Base-by-base conservation (phyloP, 352 stramenopile genomes). In the Elongisporangium prolatum region DNA sequence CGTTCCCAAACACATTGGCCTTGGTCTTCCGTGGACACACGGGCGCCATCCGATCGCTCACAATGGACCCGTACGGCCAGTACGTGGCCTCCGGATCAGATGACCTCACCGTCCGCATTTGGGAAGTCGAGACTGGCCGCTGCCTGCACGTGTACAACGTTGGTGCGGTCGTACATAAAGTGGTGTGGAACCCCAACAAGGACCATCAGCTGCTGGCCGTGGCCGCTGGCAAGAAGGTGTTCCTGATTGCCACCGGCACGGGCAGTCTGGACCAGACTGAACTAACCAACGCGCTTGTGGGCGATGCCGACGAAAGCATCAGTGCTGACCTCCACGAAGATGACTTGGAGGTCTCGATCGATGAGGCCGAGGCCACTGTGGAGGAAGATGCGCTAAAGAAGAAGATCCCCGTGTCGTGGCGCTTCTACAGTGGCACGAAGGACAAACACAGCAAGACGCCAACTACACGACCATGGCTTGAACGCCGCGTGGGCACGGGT, bases 111-210 rank as follows among this genome's bases (percentile, higher is more conserved):
- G 93, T 99, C 7, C 84, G 96, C 21, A 76, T 99, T 28, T 99
- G 96, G 96, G 97, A 99, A 71, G 82, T 99, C 13, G 85, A 98
- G 61, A 99, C 95, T 34, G 93, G 84, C 10, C 90, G 91, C 24
- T 95, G 96, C 59, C 52, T 98, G 57, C 83, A 94, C 61, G 96
- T 84, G 21, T 98, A 97, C 85, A 88, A 97, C 68, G 71, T 98
- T 28, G 86, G 84, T 48, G 82, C 73, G 20, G 86, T 96, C 63
- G 86, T 99, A 24, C 76, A 95, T 50, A 92, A 95, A 54, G 53
- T 99, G 13, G 84, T 94, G 67, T 99, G 97, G 97, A 99, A 99
- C 76, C 96, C 97, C 49, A 98, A 99, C 74, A 77, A 83, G 21
- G 86, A 96, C 55, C 93, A 99, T 71, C 92, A 99, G 68, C 77